Conservation (phyloP, 176 grass and related monocot genomes). For the Musa acuminata region DNA sequence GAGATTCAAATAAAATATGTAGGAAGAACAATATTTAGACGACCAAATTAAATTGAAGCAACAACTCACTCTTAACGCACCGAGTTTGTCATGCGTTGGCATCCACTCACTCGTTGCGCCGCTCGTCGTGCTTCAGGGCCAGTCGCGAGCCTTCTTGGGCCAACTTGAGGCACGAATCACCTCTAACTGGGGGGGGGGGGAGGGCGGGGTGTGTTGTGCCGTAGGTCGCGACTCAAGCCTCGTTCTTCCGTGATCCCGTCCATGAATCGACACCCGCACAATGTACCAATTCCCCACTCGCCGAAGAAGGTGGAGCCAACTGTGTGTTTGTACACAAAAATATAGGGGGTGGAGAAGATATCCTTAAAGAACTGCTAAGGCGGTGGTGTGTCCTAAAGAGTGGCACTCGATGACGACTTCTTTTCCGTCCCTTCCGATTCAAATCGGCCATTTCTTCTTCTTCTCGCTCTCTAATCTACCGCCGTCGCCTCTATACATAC, state of each 20-base stretch:
- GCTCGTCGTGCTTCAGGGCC: not conserved
- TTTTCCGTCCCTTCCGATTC: not conserved
- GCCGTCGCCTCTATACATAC: not conserved
- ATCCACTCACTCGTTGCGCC: not conserved
- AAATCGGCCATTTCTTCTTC: not conserved
- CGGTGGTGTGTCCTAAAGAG: not conserved
- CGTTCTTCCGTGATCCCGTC: too few relatives aligned
- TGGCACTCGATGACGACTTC: not conserved
- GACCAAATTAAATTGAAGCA: not conserved
- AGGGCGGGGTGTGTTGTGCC: too few relatives aligned
- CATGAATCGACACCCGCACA: too few relatives aligned
- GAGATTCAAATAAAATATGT: not conserved
- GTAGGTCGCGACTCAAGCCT: too few relatives aligned
- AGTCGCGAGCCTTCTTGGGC: too few relatives aligned
- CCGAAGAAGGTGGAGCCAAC: too few relatives aligned
- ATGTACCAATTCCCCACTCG: too few relatives aligned
- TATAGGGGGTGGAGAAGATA: too few relatives aligned
- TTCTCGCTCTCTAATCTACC: not conserved
- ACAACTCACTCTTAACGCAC: not conserved
- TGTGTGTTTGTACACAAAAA: too few relatives aligned
- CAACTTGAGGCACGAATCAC: too few relatives aligned
- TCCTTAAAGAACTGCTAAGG: too few relatives aligned
- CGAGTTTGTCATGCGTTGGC: not conserved
- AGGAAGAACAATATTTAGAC: not conserved
- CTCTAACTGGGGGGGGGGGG: too few relatives aligned